Base-by-base conservation (phyloP, 2,329 filamentous ascomycete genomes). In the Sarocladium oryzae region DNA sequence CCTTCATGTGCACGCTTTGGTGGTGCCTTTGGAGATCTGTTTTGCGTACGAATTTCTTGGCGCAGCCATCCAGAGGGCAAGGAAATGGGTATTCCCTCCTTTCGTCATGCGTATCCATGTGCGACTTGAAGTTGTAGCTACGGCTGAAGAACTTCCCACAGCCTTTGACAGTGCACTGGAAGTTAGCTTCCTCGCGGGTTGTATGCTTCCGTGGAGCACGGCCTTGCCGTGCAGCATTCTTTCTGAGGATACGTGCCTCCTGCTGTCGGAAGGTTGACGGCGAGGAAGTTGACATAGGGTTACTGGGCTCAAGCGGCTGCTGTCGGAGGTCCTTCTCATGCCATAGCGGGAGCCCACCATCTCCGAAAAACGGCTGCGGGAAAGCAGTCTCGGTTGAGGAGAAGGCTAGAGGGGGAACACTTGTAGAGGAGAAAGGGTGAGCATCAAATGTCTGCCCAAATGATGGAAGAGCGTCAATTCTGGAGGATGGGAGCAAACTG, bases 101-200 rank as follows among this genome's bases (percentile, higher is more conserved):
- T 13, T 88, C 82, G 61, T 93, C 83, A 62, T 96, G 90, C 1
- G 84, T 91, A 61, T 91, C 85, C 76, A 91, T 78, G 65, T 95
- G 90, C 26, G 89, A 86, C 61, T 88, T 90, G 70, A 85, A 89
- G 68, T 95, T 95, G 71, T 92, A 95, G 60, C 82, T 85, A 55
- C 90, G 77, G 57, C 88, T 88, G 64, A 95, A 95, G 15, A 85
- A 78, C 65, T 86, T 88, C 6, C 85, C 84, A 62, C 90, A 96
- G 2, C 83, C 75, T 53, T 82, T 76, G 32, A 82, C 72, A 51
- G 76, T 72, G 63, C 90, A 95, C 56, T 79, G 75, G 66, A 81
- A 86, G 58, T 83, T 88, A 51, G 85, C 86, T 58, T 88, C 84
- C 56, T 85, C 84, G 53, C 77, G 78, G 16, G 83, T 82, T 2